phyloP scores from a whole-genome alignment of 2,329 filamentous ascomycete genomes.

The Colletotrichum spaethianum region DNA sequence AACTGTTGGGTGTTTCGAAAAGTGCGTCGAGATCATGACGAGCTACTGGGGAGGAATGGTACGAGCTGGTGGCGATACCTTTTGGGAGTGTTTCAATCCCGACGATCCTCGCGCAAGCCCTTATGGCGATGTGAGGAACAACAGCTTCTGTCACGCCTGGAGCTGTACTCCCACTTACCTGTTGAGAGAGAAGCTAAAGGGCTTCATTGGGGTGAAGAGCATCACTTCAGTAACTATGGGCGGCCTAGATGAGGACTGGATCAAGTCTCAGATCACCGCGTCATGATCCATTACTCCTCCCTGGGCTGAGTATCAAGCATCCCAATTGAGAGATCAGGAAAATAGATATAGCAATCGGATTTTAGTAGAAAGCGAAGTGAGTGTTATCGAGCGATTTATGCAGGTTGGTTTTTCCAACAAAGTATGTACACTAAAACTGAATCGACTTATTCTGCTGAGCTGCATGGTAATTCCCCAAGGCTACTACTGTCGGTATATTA shows the following conservation, averaged over 20 bases:
- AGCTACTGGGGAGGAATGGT: conserved; percentile 54
- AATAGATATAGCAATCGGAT: neutral
- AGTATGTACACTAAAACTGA: conserved; percentile 21
- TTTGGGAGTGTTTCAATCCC: conserved; percentile 51
- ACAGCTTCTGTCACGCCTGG: conserved; percentile 53
- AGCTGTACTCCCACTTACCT: conserved; percentile 50
- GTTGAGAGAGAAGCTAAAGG: conserved; percentile 42
- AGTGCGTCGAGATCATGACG: conserved; percentile 48
- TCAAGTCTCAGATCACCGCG: neutral
- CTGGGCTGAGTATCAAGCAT: neutral
- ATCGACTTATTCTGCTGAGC: neutral
- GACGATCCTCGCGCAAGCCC: conserved; percentile 48
- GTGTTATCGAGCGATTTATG: conserved; percentile 18
- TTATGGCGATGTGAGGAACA: conserved; percentile 51
- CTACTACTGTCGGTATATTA: neutral
- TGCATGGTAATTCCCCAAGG: neutral
- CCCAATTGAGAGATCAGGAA: neutral
- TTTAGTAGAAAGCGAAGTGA: no score
- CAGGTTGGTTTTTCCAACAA: conserved; percentile 10
- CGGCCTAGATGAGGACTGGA: conserved; percentile 22
- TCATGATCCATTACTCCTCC: neutral
- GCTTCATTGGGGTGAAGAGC: conserved; percentile 10
- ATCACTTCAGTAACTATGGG: conserved; percentile 16
- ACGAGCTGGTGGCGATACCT: conserved; percentile 50
- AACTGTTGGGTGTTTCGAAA: conserved; percentile 44